These are phyloP conservation scores for Epichloe gansuensis DNA, from an alignment of 2,329 filamentous ascomycete species.

Conservation along the genomic window DNA sequence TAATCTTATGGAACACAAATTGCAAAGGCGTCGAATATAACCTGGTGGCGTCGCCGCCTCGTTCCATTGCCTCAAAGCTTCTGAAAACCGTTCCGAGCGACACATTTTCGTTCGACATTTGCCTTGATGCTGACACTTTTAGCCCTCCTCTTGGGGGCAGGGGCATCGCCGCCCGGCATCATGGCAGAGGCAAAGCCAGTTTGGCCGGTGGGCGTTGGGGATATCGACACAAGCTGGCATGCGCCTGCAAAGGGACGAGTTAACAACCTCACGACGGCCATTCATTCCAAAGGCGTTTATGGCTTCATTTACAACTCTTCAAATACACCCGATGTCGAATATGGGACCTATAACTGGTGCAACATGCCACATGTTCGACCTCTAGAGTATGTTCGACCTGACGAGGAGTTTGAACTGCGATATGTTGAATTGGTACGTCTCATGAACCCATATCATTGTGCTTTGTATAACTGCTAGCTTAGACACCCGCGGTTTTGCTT, in stretches of 20 bases:
- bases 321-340: conserved; percentile 36
- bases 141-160: background rate
- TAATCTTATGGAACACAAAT: no score
- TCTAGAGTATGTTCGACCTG: conserved; percentile 46
- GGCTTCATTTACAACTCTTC: conserved; percentile 65
- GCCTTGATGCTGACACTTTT: background rate
- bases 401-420: conserved; percentile 46
- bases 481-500: no score
- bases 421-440: conserved; percentile 61
- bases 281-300: conserved; percentile 50
- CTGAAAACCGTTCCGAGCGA: background rate
- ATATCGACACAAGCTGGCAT: conserved; percentile 40
- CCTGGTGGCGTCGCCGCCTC: no score
- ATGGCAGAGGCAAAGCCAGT: background rate
- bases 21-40: no score
- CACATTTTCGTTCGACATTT: background rate
- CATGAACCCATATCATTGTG: background rate
- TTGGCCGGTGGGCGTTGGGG: background rate
- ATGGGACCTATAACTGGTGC: conserved; percentile 66
- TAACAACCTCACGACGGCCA: conserved; percentile 46
- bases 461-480: no score
- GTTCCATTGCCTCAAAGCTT: no score
- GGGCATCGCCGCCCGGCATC: background rate
- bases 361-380: conserved; percentile 76
- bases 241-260: conserved; percentile 40